These are phyloP conservation scores for Zasmidium cellare DNA, from an alignment of 2,329 filamentous ascomycete genomes.

Conservation along the genomic window DNA sequence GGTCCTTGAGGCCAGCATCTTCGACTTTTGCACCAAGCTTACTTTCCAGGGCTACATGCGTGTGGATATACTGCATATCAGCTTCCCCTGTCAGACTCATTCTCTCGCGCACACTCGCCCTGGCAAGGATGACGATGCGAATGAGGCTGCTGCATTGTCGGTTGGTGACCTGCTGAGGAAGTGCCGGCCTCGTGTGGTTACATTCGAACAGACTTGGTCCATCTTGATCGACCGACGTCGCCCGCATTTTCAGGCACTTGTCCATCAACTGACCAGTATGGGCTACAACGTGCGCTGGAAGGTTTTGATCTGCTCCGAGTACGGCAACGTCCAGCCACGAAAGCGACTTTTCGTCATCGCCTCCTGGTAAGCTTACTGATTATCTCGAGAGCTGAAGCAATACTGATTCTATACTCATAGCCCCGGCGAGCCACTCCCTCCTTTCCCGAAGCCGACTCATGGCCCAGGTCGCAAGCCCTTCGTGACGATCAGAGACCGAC, in stretches of 20 bases:
- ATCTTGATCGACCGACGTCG: slow-evolving; percentile 48
- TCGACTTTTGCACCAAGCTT: slow-evolving; percentile 52
- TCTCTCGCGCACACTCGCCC: slow-evolving; percentile 67
- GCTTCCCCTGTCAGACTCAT: slow-evolving; percentile 75
- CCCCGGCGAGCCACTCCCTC: slow-evolving; percentile 69
- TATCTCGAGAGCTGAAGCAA: no score
- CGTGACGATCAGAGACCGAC: slow-evolving; percentile 44
- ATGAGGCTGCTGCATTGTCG: slow-evolving; percentile 58
- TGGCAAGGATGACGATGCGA: slow-evolving; percentile 63
- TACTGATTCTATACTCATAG: no score
- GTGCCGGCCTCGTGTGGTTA: slow-evolving; percentile 66
- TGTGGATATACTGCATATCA: slow-evolving; percentile 72
- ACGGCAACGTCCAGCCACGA: slow-evolving; percentile 52
- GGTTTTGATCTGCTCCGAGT: slow-evolving; percentile 52
- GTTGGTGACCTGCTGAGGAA: slow-evolving; percentile 53
- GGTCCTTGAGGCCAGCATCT: slow-evolving; percentile 14
- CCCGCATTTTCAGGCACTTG: slow-evolving; percentile 58
- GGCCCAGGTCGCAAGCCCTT: slow-evolving; percentile 34
- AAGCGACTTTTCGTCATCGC: slow-evolving; percentile 55
- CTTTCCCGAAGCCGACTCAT: slow-evolving; percentile 55
- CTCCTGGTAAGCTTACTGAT: slow-evolving; percentile 48
- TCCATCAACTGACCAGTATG: slow-evolving; percentile 63
- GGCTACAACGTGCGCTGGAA: slow-evolving; percentile 73
- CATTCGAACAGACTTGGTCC: slow-evolving; percentile 77
- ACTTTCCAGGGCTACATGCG: not conserved